Conservation (phyloP, 1,284 basidiomycete genomes). For the Apiotrichum gamsii region DNA sequence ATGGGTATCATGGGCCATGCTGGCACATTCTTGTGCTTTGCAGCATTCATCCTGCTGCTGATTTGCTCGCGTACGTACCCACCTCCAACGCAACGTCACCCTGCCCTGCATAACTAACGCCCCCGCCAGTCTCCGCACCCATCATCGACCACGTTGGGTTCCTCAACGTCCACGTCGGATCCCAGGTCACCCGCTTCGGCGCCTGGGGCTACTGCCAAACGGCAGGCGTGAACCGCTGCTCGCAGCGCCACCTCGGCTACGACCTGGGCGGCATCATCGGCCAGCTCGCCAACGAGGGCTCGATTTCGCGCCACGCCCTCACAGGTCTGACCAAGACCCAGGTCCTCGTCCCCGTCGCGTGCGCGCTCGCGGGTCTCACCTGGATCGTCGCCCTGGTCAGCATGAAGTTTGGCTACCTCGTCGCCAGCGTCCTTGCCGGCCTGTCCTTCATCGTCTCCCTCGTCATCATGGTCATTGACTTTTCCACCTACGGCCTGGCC, state of each 20-base stretch:
- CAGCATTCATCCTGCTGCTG: too few species aligned
- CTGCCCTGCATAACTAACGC: too few species aligned
- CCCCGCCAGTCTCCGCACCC: conserved; percentile 39
- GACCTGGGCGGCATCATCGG: conserved; percentile 21
- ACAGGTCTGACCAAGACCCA: conserved; percentile 33
- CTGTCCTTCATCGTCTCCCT: conserved; percentile 40
- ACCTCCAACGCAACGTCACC: too few species aligned
- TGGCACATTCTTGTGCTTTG: too few species aligned
- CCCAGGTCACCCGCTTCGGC: conserved; percentile 25
- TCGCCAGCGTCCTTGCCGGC: conserved; percentile 33
- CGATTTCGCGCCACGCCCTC: conserved; percentile 17
- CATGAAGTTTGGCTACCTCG: conserved; percentile 41
- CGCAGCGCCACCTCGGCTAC: conserved; percentile 25
- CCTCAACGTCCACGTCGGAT: conserved; percentile 23
- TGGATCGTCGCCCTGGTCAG: conserved; percentile 38
- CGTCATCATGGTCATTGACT: conserved; percentile 41
- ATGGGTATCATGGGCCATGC: too few species aligned
- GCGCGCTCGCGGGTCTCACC: conserved; percentile 34
- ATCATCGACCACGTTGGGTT: conserved; percentile 33
- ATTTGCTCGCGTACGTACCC: too few species aligned
- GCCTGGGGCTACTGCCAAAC: conserved; percentile 38
- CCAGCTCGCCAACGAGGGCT: conserved; percentile 10
- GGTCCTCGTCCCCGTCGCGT: conserved; percentile 43
- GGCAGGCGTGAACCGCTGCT: conserved; percentile 16
- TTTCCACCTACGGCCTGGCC: conserved; percentile 34